Percentiles rank a stretch among this genome's conserved stretches.
Conservation (phyloP, 768 basidiomycete genomes). For the Dendrothele bispora region DNA sequence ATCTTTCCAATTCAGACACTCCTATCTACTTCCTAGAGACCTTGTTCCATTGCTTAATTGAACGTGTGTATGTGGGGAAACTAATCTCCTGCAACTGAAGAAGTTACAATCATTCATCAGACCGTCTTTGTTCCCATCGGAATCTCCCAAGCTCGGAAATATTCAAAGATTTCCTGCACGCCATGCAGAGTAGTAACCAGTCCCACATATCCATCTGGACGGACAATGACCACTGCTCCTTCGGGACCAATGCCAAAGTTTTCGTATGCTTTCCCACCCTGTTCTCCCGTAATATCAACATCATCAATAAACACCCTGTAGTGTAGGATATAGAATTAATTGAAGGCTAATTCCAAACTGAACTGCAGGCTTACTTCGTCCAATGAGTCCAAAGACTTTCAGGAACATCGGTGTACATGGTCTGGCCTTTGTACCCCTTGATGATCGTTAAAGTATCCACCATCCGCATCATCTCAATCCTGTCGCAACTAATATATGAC, state of each 20-base stretch:
- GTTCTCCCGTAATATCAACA: not conserved
- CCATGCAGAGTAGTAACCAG: conserved; percentile 27
- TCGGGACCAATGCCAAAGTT: conserved; percentile 29
- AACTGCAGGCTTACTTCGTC: not conserved
- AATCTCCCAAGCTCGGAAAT: too few species aligned
- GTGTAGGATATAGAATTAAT: not conserved
- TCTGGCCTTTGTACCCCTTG: not conserved
- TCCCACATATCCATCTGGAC: conserved; percentile 43
- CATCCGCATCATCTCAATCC: not conserved
- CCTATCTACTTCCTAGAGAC: too few species aligned
- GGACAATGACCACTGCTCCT: conserved; percentile 35
- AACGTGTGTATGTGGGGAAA: too few species aligned
- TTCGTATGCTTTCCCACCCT: conserved; percentile 31
- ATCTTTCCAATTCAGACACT: too few species aligned
- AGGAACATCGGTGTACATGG: not conserved
- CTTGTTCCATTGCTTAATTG: too few species aligned
- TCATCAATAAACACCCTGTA: not conserved
- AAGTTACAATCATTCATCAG: too few species aligned
- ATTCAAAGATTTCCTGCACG: too few species aligned
- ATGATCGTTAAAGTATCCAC: not conserved
- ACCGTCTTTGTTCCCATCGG: too few species aligned
- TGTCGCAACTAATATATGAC: too few species aligned
- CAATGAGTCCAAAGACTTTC: not conserved
- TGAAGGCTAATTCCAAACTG: not conserved
- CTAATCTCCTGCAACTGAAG: too few species aligned